Evolutionary conservation across 257 asterid species (phyloP).

Genomic region (Solanum piurae): DNA sequence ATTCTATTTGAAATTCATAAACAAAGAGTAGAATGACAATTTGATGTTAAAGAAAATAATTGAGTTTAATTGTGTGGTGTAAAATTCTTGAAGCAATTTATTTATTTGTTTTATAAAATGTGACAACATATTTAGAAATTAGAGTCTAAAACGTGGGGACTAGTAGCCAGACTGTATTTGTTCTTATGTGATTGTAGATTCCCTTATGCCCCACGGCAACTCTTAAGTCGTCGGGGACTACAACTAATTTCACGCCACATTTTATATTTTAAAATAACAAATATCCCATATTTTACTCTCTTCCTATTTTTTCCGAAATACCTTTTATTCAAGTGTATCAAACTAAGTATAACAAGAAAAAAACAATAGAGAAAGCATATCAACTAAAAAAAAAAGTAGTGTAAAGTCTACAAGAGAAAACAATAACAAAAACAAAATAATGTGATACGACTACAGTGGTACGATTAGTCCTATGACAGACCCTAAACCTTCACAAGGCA

Average conservation of each 20-base stretch:
- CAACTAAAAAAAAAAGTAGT: too few relatives aligned
- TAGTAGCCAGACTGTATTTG: background rate
- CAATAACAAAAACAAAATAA: too few relatives aligned
- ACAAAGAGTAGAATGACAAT: background rate
- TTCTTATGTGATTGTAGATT: background rate
- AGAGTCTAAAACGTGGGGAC: background rate
- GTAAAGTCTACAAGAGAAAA: background rate
- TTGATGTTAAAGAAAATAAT: background rate
- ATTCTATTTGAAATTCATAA: background rate
- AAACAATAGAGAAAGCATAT: background rate
- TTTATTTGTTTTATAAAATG: background rate
- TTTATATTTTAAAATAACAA: background rate
- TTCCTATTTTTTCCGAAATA: fast-evolving
- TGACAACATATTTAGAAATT: background rate
- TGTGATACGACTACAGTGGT: background rate
- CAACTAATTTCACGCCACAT: background rate
- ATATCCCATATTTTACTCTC: background rate
- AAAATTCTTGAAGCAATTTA: background rate
- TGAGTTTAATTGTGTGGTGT: background rate
- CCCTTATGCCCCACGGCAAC: background rate
- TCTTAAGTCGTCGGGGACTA: background rate
- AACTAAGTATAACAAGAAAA: background rate
- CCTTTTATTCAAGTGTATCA: too few relatives aligned
- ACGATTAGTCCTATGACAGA: background rate
- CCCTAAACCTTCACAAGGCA: too few relatives aligned